Conservation (phyloP, 148 eudicot genomes). For the Euryodendron excelsum region DNA sequence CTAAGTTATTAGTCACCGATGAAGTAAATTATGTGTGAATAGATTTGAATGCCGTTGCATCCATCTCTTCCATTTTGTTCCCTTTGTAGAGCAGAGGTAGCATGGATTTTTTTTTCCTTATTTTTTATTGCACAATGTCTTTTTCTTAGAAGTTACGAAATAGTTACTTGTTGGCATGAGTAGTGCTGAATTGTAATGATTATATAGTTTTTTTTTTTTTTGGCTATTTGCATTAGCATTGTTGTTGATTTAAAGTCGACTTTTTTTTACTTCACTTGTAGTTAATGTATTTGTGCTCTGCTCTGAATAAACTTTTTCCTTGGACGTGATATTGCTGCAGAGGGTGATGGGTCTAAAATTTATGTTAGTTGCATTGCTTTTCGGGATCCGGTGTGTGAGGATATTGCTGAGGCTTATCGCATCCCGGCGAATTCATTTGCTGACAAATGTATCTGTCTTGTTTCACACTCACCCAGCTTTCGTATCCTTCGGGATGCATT, state of each 20-base stretch:
- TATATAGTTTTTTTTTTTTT: slow-evolving; percentile 3
- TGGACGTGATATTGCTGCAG: slow-evolving; percentile 46
- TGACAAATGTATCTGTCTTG: slow-evolving; percentile 96
- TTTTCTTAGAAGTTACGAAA: background rate
- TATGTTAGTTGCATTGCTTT: slow-evolving; percentile 93
- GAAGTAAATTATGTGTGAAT: background rate
- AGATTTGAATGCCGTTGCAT: background rate
- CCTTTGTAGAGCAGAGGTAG: background rate
- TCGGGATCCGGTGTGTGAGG: slow-evolving; percentile 89
- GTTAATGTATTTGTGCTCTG: background rate
- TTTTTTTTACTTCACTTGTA: background rate
- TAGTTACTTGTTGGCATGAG: background rate
- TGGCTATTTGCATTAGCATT: background rate
- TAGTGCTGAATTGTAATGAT: background rate
- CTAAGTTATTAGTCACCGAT: background rate
- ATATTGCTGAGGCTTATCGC: slow-evolving; percentile 82
- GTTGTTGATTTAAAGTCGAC: background rate
- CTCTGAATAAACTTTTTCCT: background rate
- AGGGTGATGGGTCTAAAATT: slow-evolving; percentile 98
- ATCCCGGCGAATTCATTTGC: slow-evolving; percentile 80
- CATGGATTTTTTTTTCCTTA: background rate
- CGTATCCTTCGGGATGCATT: slow-evolving; percentile 65
- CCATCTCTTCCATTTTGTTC: background rate
- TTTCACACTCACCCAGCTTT: slow-evolving; percentile 86
- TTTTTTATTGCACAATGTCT: background rate